A percentile compares a stretch with the other conserved stretches of the same genome.
Conservation (phyloP, 2,329 filamentous ascomycete genomes). For the Fusarium longipes region DNA sequence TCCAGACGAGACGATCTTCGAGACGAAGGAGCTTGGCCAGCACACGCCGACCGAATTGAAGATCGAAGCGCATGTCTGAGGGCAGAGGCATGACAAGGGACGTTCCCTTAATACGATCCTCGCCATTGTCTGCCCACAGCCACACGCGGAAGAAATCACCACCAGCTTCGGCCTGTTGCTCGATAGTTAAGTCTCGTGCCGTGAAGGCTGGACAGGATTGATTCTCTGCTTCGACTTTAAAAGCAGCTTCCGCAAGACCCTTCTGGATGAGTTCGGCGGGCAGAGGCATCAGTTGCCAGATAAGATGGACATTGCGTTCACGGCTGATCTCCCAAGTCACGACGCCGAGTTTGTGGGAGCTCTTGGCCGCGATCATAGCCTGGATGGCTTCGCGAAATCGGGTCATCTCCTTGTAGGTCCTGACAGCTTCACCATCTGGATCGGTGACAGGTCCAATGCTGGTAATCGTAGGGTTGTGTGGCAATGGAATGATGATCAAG, state of each 20-base stretch:
- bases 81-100: slow-evolving; percentile 80
- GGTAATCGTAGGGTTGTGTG: slow-evolving; percentile 80
- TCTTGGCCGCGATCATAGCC: slow-evolving; percentile 74
- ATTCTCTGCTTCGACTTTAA: slow-evolving; percentile 89
- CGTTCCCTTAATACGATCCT: slow-evolving; percentile 66
- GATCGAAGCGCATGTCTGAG: slow-evolving; percentile 80
- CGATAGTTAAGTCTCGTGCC: slow-evolving; percentile 61
- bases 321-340: slow-evolving; percentile 95
- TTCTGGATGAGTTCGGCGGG: slow-evolving; percentile 73
- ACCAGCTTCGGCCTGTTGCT: slow-evolving; percentile 59
- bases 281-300: slow-evolving; percentile 93
- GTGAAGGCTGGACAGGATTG: slow-evolving; percentile 64
- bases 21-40: slow-evolving; percentile 87
- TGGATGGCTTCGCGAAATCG: slow-evolving; percentile 82
- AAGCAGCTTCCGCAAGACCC: slow-evolving; percentile 86
- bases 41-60: slow-evolving; percentile 90
- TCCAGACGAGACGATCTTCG: slow-evolving; percentile 85
- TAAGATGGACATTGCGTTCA: slow-evolving; percentile 81
- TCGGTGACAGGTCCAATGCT: slow-evolving; percentile 68
- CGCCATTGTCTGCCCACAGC: slow-evolving; percentile 74
- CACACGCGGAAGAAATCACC: slow-evolving; percentile 84
- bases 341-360: slow-evolving; percentile 73
- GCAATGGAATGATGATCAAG: slow-evolving; percentile 89
- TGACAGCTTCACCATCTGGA: slow-evolving; percentile 64
- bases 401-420: slow-evolving; percentile 82